Evolutionary conservation across 768 basidiomycete genomes (phyloP).

Genomic region (Cystobasidium tubakii): DNA sequence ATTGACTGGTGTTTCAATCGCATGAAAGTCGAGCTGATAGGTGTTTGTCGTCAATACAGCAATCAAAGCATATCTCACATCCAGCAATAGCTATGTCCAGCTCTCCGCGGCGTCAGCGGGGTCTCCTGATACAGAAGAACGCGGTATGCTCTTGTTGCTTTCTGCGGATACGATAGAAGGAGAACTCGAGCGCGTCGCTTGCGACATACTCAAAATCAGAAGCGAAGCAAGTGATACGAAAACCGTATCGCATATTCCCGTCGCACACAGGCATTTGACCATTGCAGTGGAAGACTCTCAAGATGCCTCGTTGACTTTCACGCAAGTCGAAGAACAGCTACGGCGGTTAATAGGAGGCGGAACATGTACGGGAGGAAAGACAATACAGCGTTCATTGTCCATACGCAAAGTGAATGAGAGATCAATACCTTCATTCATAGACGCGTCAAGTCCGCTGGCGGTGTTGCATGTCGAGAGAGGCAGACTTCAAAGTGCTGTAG

Average conservation of each 20-base stretch:
- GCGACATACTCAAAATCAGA: slow-evolving; percentile 13
- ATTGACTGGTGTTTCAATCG: not conserved
- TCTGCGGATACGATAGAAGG: not conserved
- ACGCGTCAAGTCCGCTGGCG: not conserved
- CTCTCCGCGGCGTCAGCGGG: not conserved
- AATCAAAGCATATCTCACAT: not conserved
- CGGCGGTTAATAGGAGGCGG: not conserved
- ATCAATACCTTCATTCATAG: not conserved
- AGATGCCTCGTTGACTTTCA: not conserved
- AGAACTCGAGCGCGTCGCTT: not conserved
- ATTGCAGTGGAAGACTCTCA: not conserved
- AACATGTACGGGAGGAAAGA: not conserved
- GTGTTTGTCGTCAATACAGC: not conserved
- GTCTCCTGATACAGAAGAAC: not conserved
- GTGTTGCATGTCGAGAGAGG: not conserved
- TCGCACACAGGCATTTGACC: not conserved
- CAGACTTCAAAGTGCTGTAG: not conserved
- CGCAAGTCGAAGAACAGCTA: not conserved
- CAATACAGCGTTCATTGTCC: not conserved
- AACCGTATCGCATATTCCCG: not conserved
- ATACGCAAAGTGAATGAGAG: slow-evolving; percentile 4
- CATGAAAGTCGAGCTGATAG: not conserved
- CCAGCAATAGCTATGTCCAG: not conserved
- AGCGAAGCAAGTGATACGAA: not conserved
- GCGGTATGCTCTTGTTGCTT: not conserved